A percentile compares a stretch with the other conserved stretches of the same genome.
Conservation (phyloP, 768 basidiomycete species). For the Leccinum subgranulosum region DNA sequence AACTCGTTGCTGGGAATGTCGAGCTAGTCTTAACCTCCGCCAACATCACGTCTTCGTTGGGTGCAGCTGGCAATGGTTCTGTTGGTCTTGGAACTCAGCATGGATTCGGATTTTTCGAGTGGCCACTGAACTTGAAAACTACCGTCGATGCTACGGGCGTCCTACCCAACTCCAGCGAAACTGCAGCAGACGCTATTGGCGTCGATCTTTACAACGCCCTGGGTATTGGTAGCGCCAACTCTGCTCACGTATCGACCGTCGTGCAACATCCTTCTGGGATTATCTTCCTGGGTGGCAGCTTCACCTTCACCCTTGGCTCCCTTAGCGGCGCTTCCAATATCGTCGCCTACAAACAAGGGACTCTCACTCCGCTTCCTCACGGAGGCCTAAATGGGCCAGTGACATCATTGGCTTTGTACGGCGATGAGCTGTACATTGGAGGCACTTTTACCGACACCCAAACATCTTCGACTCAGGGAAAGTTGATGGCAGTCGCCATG, state of each 20-base stretch:
- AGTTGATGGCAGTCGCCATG: constrained; percentile 57
- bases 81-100: constrained; percentile 36
- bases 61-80: constrained; percentile 27
- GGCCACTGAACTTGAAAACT: constrained; percentile 52
- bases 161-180: constrained; percentile 69
- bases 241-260: constrained; percentile 48
- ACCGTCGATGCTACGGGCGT: constrained; percentile 56
- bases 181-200: constrained; percentile 60
- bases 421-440: constrained; percentile 76
- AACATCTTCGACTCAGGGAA: constrained; percentile 48
- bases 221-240: constrained; percentile 41
- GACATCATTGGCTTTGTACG: constrained; percentile 57
- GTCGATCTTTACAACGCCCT: constrained; percentile 59
- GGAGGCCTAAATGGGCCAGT: constrained; percentile 83
- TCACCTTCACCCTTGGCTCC: constrained; percentile 55
- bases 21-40: constrained; percentile 71
- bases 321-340: constrained; percentile 67
- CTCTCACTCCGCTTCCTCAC: constrained; percentile 48
- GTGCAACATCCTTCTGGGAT: constrained; percentile 63
- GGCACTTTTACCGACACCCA: constrained; percentile 79
- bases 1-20: constrained; percentile 84
- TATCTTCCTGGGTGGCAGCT: constrained; percentile 76
- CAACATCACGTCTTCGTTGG: constrained; percentile 38
- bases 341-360: constrained; percentile 61
- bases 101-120: constrained; percentile 89